phyloP scores from a whole-genome alignment of 2,329 filamentous ascomycete species.

The Coniochaeta sp. region DNA sequence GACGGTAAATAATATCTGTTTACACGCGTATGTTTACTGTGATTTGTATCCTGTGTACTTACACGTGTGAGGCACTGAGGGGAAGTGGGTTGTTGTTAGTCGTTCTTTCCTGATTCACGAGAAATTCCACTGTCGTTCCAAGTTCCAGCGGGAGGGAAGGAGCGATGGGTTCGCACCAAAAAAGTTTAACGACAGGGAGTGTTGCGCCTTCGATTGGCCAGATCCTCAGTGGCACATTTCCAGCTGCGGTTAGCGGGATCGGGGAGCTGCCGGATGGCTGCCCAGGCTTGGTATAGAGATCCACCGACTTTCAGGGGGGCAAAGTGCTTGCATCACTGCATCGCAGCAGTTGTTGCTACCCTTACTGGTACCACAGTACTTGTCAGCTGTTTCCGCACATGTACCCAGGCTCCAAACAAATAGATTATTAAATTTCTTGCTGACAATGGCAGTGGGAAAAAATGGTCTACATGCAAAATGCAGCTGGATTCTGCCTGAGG shows the following conservation, averaged over 20 bases:
- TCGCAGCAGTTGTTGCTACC: too few species aligned
- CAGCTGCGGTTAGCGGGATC: neutral
- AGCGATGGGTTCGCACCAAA: neutral
- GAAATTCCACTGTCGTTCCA: neutral
- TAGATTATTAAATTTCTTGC: too few species aligned
- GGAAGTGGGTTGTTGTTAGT: neutral
- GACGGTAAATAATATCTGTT: too few species aligned
- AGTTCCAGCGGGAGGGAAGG: neutral
- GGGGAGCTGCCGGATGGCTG: neutral
- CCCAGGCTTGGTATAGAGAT: neutral
- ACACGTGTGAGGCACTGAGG: neutral
- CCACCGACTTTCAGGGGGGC: neutral
- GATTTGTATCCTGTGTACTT: too few species aligned
- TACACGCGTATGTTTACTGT: too few species aligned
- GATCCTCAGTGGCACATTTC: neutral
- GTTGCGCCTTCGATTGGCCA: neutral
- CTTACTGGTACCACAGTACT: neutral
- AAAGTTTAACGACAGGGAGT: neutral
- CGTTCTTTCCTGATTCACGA: neutral
- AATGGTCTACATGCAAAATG: neutral
- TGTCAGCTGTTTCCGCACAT: neutral
- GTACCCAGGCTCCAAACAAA: too few species aligned
- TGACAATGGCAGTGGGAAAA: too few species aligned
- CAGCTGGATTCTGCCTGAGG: neutral
- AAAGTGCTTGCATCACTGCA: neutral